Percentiles rank a stretch among this genome's conserved stretches.
These are phyloP conservation scores for Cryptococcus neoformans DNA, from an alignment of 1,284 basidiomycete species.

Conservation along the genomic window DNA sequence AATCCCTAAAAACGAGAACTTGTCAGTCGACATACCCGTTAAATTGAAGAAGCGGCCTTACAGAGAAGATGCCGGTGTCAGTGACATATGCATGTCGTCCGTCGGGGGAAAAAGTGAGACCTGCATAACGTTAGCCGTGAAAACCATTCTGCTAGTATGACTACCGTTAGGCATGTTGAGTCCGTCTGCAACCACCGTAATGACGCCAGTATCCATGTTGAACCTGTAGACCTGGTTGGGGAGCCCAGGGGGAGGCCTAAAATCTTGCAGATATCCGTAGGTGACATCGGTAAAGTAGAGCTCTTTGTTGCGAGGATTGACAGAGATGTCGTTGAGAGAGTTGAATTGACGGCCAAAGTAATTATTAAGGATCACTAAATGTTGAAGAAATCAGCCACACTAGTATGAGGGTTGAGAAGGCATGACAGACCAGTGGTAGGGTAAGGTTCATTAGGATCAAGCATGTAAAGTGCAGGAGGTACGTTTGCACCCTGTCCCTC, in stretches of 20 bases:
- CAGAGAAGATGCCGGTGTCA: conserved; percentile 32
- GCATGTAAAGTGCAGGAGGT: conserved; percentile 62
- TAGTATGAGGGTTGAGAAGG: neutral
- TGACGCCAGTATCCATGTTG: conserved; percentile 59
- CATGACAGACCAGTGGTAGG: conserved; percentile 53
- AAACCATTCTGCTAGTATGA: neutral
- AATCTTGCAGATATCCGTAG: conserved; percentile 59
- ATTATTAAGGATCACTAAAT: conserved; percentile 60
- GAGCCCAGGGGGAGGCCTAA: conserved; percentile 62
- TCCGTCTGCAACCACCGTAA: conserved; percentile 67
- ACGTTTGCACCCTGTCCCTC: conserved; percentile 61
- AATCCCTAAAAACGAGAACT: conserved; percentile 59
- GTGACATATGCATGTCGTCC: conserved; percentile 66
- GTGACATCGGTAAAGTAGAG: conserved; percentile 55
- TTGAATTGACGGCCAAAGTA: conserved; percentile 75
- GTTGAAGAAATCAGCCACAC: neutral
- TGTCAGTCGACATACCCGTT: conserved; percentile 41
- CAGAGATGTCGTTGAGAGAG: conserved; percentile 71
- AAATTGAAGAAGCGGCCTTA: conserved; percentile 1
- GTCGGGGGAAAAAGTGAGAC: conserved; percentile 65
- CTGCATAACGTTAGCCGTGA: conserved; percentile 54
- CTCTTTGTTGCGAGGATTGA: conserved; percentile 56
- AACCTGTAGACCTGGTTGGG: conserved; percentile 72
- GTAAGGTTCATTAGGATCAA: conserved; percentile 62
- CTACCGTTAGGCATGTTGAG: conserved; percentile 52